Conservation (phyloP, 169 alveolate species). For the Theileria orientalis region DNA sequence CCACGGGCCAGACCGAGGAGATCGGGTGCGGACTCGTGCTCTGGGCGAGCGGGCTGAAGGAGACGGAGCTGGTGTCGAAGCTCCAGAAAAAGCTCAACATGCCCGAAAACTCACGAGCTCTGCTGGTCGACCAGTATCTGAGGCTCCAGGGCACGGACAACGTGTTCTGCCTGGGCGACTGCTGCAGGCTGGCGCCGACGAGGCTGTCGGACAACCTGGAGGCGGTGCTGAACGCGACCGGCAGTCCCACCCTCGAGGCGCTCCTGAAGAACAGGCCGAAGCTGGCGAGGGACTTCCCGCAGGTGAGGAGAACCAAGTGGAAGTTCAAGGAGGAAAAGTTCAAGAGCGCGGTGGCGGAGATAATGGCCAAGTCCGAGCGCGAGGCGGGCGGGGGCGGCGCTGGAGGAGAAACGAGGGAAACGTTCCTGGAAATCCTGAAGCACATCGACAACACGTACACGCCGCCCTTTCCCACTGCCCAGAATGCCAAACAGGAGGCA, state of each 20-base stretch:
- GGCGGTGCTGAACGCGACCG: conserved; percentile 30
- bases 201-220: conserved; percentile 52
- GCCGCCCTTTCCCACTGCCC: conserved; percentile 78
- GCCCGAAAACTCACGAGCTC: conserved; percentile 59
- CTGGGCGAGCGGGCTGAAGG: conserved; percentile 79
- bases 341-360: conserved; percentile 23
- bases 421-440: conserved; percentile 52
- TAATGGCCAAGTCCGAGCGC: conserved; percentile 3
- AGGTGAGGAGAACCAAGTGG: conserved; percentile 54
- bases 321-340: conserved; percentile 53
- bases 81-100: conserved; percentile 18
- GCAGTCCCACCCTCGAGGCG: conserved; percentile 28
- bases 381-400: too few species aligned
- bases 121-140: conserved; percentile 67
- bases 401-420: conserved; percentile 11
- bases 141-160: conserved; percentile 60
- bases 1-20: conserved; percentile 58
- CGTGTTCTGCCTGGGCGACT: conserved; percentile 73
- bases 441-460: conserved; percentile 61
- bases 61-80: conserved; percentile 41
- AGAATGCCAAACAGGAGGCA: conserved; percentile 78
- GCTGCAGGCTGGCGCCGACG: conserved; percentile 67
- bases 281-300: conserved; percentile 65
- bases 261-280: conserved; percentile 25
- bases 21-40: conserved; percentile 69